A percentile compares a stretch with the other conserved stretches of the same genome.
These are phyloP conservation scores for Crithidia acanthocephali DNA, from an alignment of 208 protist species.

Conservation along the genomic window DNA sequence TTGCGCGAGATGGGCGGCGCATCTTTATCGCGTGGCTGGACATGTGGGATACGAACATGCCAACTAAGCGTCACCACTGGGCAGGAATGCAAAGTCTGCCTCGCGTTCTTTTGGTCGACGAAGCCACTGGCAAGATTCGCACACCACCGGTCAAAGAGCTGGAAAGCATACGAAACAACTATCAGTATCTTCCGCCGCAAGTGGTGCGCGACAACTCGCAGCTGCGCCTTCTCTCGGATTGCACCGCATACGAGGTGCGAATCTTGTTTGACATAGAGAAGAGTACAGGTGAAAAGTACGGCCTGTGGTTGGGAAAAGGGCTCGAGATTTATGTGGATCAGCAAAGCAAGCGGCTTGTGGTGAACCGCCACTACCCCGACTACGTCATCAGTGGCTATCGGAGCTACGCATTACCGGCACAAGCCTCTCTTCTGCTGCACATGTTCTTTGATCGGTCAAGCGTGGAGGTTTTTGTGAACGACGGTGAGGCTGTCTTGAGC, in stretches of 20 bases:
- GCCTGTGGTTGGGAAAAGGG: constrained; percentile 57
- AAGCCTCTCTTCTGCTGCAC: constrained; percentile 35
- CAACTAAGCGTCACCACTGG: constrained; percentile 59
- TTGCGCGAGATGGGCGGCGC: constrained; percentile 40
- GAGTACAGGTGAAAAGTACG: constrained; percentile 63
- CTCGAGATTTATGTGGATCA: constrained; percentile 55
- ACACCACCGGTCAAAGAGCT: constrained; percentile 45
- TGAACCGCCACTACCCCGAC: constrained; percentile 62
- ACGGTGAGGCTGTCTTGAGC: constrained; percentile 49
- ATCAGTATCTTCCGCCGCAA: constrained; percentile 38
- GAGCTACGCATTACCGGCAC: constrained; percentile 41
- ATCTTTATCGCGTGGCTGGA: constrained; percentile 61
- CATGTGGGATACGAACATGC: constrained; percentile 63
- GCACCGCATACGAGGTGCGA: constrained; percentile 48
- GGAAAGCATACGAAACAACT: constrained; percentile 35
- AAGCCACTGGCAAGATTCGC: constrained; percentile 35
- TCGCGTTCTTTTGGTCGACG: constrained; percentile 45
- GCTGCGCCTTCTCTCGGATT: constrained; percentile 37
- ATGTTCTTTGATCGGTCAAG: constrained; percentile 64
- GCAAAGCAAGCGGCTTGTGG: constrained; percentile 40
- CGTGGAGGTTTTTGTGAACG: constrained; percentile 68
- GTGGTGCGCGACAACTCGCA: constrained; percentile 40
- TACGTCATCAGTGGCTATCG: constrained; percentile 61
- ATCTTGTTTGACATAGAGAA: constrained; percentile 40
- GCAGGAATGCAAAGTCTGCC: constrained; percentile 51